These are phyloP conservation scores for Leccinum uliginosum DNA, from an alignment of 768 basidiomycete species.

Conservation along the genomic window DNA sequence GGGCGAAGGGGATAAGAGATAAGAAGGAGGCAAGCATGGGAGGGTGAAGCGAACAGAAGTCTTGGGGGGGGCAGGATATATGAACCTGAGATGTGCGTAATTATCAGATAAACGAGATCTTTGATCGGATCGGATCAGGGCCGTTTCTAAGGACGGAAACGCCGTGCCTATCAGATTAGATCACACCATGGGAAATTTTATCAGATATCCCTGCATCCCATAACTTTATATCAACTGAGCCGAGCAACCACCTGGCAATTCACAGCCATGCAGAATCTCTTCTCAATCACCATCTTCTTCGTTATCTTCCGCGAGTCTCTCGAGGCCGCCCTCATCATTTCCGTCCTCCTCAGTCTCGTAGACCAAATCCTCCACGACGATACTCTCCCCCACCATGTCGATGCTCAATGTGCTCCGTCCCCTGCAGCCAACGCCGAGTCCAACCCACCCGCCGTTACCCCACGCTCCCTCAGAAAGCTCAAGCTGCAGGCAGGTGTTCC, in stretches of 20 bases:
- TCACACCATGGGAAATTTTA: neutral
- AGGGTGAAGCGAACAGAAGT: neutral
- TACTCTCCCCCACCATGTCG: neutral
- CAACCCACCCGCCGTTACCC: constrained; percentile 30
- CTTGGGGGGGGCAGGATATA: neutral
- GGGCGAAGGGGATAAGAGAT: constrained; percentile 21
- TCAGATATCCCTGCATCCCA: constrained; percentile 1
- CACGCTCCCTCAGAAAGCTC: constrained; percentile 60
- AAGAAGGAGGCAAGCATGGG: constrained; percentile 3
- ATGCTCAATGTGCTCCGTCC: neutral
- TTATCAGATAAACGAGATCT: constrained; percentile 8
- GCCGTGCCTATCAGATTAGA: constrained; percentile 2
- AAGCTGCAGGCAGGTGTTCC: constrained; percentile 55
- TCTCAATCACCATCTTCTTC: constrained; percentile 93
- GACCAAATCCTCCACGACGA: constrained; percentile 65
- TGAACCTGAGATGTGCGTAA: neutral
- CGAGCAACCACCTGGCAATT: too few relatives aligned
- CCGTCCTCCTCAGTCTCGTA: constrained; percentile 87
- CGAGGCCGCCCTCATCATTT: constrained; percentile 89
- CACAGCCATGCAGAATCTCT: constrained; percentile 45
- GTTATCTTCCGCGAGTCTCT: constrained; percentile 94
- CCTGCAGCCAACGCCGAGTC: constrained; percentile 10
- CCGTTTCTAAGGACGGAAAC: neutral
- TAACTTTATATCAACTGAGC: neutral
- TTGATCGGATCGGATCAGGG: neutral